A percentile compares a stretch with the other conserved stretches of the same genome.
Evolutionary conservation across 768 basidiomycete genomes (phyloP).

Genomic region (Calocybe indica): DNA sequence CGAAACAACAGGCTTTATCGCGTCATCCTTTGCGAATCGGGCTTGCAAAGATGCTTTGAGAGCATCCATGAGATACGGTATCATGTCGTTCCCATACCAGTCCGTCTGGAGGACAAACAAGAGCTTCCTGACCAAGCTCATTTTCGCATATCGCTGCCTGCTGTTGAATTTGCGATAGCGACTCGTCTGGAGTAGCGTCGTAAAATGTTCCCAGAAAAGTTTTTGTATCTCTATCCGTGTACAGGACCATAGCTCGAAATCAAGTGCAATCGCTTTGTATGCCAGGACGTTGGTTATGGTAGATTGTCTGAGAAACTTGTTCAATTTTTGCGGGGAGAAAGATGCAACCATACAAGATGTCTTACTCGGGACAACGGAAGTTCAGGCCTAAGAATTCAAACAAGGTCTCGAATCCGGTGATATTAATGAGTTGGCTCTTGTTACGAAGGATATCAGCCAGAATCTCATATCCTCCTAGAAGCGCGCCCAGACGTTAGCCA

Average conservation of each 20-base stretch:
- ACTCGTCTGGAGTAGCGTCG: constrained; percentile 65
- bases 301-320: constrained; percentile 47
- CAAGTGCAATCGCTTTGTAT: constrained; percentile 78
- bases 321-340: constrained; percentile 2
- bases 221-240: constrained; percentile 69
- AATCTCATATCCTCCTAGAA: constrained; percentile 80
- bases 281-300: constrained; percentile 79
- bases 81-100: constrained; percentile 59
- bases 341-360: neutral
- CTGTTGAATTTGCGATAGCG: constrained; percentile 74
- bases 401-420: constrained; percentile 74
- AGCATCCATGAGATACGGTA: constrained; percentile 49
- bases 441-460: constrained; percentile 65
- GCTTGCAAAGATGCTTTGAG: constrained; percentile 56
- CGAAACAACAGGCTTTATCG: constrained; percentile 81
- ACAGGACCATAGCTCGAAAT: constrained; percentile 86
- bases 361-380: constrained; percentile 76
- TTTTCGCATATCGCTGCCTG: constrained; percentile 65
- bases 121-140: constrained; percentile 66
- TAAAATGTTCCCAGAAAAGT: constrained; percentile 77
- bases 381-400: constrained; percentile 86
- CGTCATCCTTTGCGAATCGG: constrained; percentile 65
- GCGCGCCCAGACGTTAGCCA: neutral
- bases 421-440: constrained; percentile 72
- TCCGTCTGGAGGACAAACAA: constrained; percentile 79